Conservation (phyloP, 1,284 basidiomycete genomes). For the Nidula niveotomentosa region DNA sequence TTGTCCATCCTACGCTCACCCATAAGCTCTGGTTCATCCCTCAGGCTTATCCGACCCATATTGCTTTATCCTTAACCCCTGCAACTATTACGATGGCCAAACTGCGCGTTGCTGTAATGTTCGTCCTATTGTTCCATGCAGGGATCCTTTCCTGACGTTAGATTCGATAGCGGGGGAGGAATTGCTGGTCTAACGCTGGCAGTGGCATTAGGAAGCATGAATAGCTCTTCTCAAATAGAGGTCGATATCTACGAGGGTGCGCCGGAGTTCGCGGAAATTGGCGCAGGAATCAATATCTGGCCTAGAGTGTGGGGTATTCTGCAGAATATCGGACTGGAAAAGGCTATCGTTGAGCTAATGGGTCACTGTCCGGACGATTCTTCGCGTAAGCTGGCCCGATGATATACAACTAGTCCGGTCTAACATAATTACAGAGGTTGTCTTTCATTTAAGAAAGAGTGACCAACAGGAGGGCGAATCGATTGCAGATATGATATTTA, state of each 20-base stretch:
- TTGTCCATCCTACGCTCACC: too few species aligned
- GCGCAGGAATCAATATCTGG: conserved; percentile 22
- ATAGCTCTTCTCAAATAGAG: conserved; percentile 7
- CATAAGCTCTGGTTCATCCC: too few species aligned
- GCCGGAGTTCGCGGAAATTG: conserved; percentile 17
- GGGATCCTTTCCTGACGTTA: too few species aligned
- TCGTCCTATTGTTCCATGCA: too few species aligned
- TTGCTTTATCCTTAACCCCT: too few species aligned
- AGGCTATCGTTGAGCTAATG: conserved; percentile 13
- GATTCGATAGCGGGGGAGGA: conserved; percentile 16
- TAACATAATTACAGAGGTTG: conserved; percentile 5
- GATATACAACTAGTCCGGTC: background rate
- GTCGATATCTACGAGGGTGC: conserved; percentile 20
- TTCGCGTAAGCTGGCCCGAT: conserved; percentile 9
- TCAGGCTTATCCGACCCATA: too few species aligned
- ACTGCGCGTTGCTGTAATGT: too few species aligned
- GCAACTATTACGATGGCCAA: too few species aligned
- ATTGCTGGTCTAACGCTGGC: conserved; percentile 21
- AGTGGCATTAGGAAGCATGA: conserved; percentile 14
- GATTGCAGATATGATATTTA: conserved; percentile 11
- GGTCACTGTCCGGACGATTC: conserved; percentile 12
- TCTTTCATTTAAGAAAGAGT: conserved; percentile 14
- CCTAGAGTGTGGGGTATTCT: conserved; percentile 20
- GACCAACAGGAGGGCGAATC: conserved; percentile 14
- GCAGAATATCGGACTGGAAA: conserved; percentile 14